Conservation (phyloP, 2,329 filamentous ascomycete genomes). For the Fusarium nanum region DNA sequence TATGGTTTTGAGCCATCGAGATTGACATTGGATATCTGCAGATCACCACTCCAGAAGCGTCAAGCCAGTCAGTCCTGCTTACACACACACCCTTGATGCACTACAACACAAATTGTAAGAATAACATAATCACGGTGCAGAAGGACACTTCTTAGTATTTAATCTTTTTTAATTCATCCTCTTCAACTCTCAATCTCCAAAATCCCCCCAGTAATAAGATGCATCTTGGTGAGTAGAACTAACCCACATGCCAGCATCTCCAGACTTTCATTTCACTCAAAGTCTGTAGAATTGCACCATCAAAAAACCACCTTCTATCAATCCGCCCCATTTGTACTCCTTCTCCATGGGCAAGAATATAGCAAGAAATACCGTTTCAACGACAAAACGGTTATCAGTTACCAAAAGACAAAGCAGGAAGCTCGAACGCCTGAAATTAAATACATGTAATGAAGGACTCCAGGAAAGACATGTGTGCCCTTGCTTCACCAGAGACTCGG, state of each 20-base stretch:
- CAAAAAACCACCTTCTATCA: conserved; percentile 26
- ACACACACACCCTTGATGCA: neutral
- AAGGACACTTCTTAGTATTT: neutral
- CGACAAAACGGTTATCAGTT: conserved; percentile 17
- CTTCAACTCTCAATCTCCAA: conserved; percentile 38
- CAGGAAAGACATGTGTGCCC: conserved; percentile 19
- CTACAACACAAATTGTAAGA: neutral
- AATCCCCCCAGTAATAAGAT: conserved; percentile 28
- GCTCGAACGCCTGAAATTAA: conserved; percentile 44
- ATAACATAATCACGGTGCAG: neutral
- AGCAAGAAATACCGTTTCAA: conserved; percentile 23
- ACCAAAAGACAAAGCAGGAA: conserved; percentile 26
- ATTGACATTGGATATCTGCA: neutral
- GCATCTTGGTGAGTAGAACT: conserved; percentile 16
- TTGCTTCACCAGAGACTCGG: conserved; percentile 18
- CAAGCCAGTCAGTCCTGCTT: neutral
- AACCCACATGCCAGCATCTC: neutral
- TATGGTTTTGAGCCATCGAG: neutral
- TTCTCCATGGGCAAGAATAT: conserved; percentile 21
- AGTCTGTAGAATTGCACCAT: conserved; percentile 16
- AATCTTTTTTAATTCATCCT: conserved; percentile 42
- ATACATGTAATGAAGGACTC: conserved; percentile 41
- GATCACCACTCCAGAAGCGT: neutral
- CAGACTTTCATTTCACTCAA: conserved; percentile 12
- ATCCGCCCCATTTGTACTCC: conserved; percentile 12